Conservation (phyloP, 2,329 filamentous ascomycete genomes). For the Botryotinia globosa region DNA sequence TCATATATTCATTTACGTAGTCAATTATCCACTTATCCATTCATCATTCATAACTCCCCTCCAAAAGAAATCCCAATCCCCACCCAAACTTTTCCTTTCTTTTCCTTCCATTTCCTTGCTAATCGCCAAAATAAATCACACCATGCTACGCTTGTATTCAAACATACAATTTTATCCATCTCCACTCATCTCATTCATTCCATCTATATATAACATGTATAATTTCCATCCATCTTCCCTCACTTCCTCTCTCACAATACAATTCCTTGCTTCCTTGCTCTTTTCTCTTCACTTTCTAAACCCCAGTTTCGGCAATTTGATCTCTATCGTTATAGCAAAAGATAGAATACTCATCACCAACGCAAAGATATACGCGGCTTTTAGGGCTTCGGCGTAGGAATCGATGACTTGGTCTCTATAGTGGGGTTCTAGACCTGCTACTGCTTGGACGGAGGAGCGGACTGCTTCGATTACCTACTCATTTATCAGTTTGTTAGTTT, state of each 20-base stretch:
- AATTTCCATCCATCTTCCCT: not conserved
- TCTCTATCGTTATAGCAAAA: constrained; percentile 47
- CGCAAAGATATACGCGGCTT: constrained; percentile 45
- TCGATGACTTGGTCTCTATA: constrained; percentile 54
- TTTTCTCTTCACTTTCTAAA: constrained; percentile 40
- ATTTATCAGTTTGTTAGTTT: not conserved
- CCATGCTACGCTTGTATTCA: not conserved
- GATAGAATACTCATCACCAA: constrained; percentile 49
- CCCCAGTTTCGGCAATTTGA: constrained; percentile 54
- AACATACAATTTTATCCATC: not conserved
- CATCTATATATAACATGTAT: too few relatives aligned
- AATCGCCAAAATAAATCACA: too few relatives aligned
- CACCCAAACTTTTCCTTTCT: not conserved
- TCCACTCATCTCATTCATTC: too few relatives aligned
- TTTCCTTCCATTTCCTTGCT: not conserved
- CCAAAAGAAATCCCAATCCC: not conserved
- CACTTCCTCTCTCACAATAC: too few relatives aligned
- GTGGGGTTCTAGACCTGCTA: constrained; percentile 44
- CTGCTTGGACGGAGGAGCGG: constrained; percentile 53
- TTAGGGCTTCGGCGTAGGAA: constrained; percentile 53
- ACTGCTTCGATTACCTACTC: constrained; percentile 49
- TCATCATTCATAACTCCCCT: not conserved
- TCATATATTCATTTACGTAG: not conserved
- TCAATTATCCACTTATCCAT: not conserved
- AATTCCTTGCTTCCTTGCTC: not conserved